Evolutionary conservation across 2,329 filamentous ascomycete genomes (phyloP).

Genomic region (Elsinoe necatrix): DNA sequence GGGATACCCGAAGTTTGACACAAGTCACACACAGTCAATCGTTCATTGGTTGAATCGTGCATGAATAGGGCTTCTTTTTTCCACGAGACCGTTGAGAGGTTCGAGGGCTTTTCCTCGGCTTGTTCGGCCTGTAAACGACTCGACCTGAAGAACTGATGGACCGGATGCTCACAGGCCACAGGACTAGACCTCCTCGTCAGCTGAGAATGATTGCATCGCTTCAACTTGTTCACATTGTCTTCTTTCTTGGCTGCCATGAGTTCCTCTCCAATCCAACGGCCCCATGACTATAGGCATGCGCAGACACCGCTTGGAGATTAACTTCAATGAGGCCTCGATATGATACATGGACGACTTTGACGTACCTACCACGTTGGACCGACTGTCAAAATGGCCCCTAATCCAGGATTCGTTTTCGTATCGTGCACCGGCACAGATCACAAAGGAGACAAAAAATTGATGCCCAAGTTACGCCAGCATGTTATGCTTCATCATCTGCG

Average conservation of each 20-base stretch:
- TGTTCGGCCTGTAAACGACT: not conserved
- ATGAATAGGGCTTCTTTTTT: not conserved
- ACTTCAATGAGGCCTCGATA: not conserved
- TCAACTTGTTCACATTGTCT: too few relatives aligned
- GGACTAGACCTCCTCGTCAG: not conserved
- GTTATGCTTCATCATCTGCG: constrained; percentile 9
- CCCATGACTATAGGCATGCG: too few relatives aligned
- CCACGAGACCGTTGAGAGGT: not conserved
- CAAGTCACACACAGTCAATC: not conserved
- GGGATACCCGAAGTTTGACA: not conserved
- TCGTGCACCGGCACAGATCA: constrained; percentile 1
- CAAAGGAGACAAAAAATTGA: constrained; percentile 11
- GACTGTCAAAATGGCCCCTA: not conserved
- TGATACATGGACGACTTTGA: not conserved
- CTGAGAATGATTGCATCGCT: not conserved
- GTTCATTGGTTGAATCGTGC: not conserved
- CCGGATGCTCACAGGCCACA: not conserved
- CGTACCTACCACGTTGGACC: not conserved
- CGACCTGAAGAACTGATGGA: not conserved
- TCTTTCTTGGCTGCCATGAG: too few relatives aligned
- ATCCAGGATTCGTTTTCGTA: constrained; percentile 6
- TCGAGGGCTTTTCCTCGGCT: not conserved
- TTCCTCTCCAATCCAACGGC: too few relatives aligned
- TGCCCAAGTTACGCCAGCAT: constrained; percentile 6
- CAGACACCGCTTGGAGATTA: too few relatives aligned